Evolutionary conservation across 345 rosid genomes (phyloP).

Genomic region (Eucalyptus cloeziana): DNA sequence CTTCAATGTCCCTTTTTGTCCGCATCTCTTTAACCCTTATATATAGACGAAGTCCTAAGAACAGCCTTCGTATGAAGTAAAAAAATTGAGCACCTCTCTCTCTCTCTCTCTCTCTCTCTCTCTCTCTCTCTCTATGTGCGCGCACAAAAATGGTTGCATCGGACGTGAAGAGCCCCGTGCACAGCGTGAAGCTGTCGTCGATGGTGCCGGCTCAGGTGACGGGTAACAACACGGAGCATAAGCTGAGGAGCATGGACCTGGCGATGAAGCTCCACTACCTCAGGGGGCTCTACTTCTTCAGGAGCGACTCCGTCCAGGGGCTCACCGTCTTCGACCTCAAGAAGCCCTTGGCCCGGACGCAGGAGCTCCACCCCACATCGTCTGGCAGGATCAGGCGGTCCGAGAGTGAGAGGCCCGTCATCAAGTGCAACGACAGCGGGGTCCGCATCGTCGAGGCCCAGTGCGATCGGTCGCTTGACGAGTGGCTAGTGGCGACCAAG

Average conservation of each 20-base stretch:
- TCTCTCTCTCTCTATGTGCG: background rate
- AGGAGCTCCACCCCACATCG: constrained; percentile 16
- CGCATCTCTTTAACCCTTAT: background rate
- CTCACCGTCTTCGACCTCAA: constrained; percentile 29
- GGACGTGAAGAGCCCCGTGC: background rate
- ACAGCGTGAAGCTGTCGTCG: constrained; percentile 35
- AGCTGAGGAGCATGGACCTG: constrained; percentile 46
- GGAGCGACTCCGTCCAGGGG: constrained; percentile 10
- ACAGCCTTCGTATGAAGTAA: background rate
- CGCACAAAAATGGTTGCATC: background rate
- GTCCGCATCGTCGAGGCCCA: constrained; percentile 46
- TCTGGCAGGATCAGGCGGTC: constrained; percentile 49
- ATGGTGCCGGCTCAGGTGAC: constrained; percentile 47
- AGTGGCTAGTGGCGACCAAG: constrained; percentile 22
- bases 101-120: background rate
- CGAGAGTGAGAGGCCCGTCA: constrained; percentile 21
- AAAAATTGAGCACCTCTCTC: background rate
- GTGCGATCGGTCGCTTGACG: constrained; percentile 31
- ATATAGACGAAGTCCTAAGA: background rate
- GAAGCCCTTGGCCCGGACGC: constrained; percentile 25
- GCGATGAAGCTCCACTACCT: constrained; percentile 73
- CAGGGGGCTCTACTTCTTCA: constrained; percentile 51
- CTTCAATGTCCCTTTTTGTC: background rate
- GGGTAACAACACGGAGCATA: constrained; percentile 19
- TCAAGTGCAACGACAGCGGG: constrained; percentile 80